Evolutionary conservation across 2,329 filamentous ascomycete genomes (phyloP).

Genomic region (Huntiella abstrusa): DNA sequence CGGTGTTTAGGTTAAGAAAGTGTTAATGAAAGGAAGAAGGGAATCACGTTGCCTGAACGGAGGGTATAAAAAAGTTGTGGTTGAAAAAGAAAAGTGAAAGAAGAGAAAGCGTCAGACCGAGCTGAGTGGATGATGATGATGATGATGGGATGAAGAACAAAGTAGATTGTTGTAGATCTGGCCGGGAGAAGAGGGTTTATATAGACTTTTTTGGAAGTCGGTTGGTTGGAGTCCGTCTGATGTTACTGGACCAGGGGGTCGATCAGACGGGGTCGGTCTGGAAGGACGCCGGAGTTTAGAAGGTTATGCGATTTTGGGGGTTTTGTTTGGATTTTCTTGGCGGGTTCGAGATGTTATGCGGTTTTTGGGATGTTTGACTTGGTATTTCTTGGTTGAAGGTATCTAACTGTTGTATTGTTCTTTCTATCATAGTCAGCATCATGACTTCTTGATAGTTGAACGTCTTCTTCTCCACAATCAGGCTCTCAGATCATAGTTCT

Average conservation of each 20-base stretch:
- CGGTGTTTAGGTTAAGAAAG: constrained; percentile 11
- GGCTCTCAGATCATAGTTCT: too few relatives aligned
- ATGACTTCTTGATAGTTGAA: too few relatives aligned
- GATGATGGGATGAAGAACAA: neutral
- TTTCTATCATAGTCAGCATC: too few relatives aligned
- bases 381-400: too few relatives aligned
- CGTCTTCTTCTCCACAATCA: too few relatives aligned
- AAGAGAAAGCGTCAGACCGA: constrained; percentile 8
- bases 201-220: neutral
- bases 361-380: too few relatives aligned
- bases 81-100: constrained; percentile 3
- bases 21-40: neutral
- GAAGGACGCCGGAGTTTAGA: too few relatives aligned
- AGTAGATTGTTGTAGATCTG: neutral
- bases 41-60: too few relatives aligned
- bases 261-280: too few relatives aligned
- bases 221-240: neutral
- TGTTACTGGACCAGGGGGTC: neutral
- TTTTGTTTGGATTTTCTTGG: neutral
- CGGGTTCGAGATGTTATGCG: too few relatives aligned
- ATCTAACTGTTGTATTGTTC: too few relatives aligned
- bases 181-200: neutral
- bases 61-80: too few relatives aligned
- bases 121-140: constrained; percentile 4
- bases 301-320: neutral